phyloP scores from a whole-genome alignment of 257 asterid species.

The Solanum paucissectum region DNA sequence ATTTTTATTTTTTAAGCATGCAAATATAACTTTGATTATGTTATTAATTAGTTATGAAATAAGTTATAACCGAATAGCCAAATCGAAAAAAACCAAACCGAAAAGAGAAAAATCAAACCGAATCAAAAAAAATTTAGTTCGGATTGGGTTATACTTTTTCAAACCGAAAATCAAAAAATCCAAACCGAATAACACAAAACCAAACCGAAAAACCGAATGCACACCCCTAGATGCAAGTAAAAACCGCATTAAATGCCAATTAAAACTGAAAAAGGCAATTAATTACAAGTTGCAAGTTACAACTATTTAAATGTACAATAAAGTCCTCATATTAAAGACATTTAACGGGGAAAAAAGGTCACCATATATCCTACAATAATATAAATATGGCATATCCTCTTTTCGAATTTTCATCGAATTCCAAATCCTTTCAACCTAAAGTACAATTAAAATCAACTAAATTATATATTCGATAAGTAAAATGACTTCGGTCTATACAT shows the following conservation, averaged over 20 bases:
- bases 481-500: neutral
- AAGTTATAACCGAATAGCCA: too few species aligned
- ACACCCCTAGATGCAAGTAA: neutral
- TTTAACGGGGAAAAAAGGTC: neutral
- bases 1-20: too few species aligned
- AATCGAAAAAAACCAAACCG: too few species aligned
- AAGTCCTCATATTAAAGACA: neutral
- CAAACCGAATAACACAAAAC: too few species aligned
- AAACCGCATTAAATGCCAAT: neutral
- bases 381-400: neutral
- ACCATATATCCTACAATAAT: neutral
- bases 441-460: neutral
- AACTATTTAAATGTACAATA: neutral
- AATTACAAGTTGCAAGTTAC: neutral
- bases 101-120: too few species aligned
- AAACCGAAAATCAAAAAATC: too few species aligned
- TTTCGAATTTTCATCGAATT: neutral
- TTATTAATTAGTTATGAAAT: too few species aligned
- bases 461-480: neutral
- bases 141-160: too few species aligned
- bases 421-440: neutral
- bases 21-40: too few species aligned
- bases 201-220: too few species aligned
- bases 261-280: neutral
- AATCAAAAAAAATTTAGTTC: too few species aligned